These are phyloP conservation scores for Phytophthora uliginosa DNA, from an alignment of 352 stramenopile species.

Conservation along the genomic window DNA sequence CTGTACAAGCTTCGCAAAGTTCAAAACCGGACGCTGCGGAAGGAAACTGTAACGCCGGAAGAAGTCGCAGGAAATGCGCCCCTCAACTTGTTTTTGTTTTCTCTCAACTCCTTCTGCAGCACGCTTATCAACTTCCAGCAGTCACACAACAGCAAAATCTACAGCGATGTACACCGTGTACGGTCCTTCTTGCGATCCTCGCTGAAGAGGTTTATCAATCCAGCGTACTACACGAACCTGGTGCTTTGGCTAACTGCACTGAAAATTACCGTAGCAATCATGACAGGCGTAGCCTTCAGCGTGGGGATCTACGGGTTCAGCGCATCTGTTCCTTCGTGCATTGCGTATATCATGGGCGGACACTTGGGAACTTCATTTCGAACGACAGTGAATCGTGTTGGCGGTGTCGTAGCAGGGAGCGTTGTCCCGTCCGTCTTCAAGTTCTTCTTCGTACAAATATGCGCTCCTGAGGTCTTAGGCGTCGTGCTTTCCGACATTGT, in stretches of 20 bases:
- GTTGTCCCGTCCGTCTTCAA: conserved; percentile 83
- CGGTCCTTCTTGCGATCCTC: conserved; percentile 54
- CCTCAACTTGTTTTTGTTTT: conserved; percentile 83
- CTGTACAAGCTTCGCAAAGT: conserved; percentile 64
- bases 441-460: conserved; percentile 84
- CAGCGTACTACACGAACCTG: conserved; percentile 48
- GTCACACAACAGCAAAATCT: conserved; percentile 65
- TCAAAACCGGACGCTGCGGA: conserved; percentile 63
- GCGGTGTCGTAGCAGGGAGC: conserved; percentile 75
- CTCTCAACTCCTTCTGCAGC: conserved; percentile 79
- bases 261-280: conserved; percentile 67
- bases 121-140: conserved; percentile 75
- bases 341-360: conserved; percentile 81
- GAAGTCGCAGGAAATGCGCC: conserved; percentile 79
- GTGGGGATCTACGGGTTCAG: conserved; percentile 79
- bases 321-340: conserved; percentile 58
- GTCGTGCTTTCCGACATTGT: conserved; percentile 54
- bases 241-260: conserved; percentile 50
- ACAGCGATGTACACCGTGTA: conserved; percentile 52
- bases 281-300: conserved; percentile 67
- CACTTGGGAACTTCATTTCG: conserved; percentile 79
- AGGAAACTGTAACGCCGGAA: conserved; percentile 53
- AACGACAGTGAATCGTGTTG: conserved; percentile 77
- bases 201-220: conserved; percentile 56
- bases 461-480: conserved; percentile 44